These are phyloP conservation scores for Kandelia obovata DNA, from an alignment of 345 rosid species.

Conservation along the genomic window DNA sequence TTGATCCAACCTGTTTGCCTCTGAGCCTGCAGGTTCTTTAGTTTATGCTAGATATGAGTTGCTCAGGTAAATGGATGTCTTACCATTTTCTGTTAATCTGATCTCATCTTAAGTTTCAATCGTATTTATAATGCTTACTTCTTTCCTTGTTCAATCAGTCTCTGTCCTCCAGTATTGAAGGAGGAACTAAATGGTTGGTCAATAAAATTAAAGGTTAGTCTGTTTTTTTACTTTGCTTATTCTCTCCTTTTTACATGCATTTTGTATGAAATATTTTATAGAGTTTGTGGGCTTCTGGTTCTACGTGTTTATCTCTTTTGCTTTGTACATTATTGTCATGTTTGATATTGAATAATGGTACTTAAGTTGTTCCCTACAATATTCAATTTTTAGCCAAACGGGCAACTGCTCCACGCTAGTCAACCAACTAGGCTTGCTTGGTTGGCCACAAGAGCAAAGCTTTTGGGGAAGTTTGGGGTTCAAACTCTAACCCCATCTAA, in stretches of 20 bases:
- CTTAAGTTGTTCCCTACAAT: neutral
- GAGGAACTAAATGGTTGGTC: conserved; percentile 91
- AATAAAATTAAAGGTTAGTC: conserved; percentile 82
- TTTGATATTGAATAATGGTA: neutral
- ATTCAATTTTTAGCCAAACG: neutral
- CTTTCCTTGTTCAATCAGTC: conserved; percentile 42
- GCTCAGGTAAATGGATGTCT: no score
- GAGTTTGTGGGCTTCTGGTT: neutral
- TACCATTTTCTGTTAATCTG: neutral
- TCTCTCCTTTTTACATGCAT: conserved; percentile 5
- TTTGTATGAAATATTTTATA: neutral
- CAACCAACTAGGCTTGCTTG: no score
- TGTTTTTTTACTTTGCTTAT: neutral
- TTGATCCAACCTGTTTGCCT: no score
- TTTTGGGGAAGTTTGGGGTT: no score
- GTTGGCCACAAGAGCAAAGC: no score
- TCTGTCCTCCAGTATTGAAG: conserved; percentile 72
- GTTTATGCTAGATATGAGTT: no score
- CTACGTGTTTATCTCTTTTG: neutral
- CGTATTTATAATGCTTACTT: conserved; percentile 1
- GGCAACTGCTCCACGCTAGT: no score
- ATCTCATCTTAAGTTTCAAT: neutral
- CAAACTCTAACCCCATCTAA: no score
- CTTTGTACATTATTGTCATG: neutral
- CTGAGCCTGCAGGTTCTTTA: no score